Base-by-base conservation (phyloP, 164 flowering plant species). In the Protea cynaroides region DNA sequence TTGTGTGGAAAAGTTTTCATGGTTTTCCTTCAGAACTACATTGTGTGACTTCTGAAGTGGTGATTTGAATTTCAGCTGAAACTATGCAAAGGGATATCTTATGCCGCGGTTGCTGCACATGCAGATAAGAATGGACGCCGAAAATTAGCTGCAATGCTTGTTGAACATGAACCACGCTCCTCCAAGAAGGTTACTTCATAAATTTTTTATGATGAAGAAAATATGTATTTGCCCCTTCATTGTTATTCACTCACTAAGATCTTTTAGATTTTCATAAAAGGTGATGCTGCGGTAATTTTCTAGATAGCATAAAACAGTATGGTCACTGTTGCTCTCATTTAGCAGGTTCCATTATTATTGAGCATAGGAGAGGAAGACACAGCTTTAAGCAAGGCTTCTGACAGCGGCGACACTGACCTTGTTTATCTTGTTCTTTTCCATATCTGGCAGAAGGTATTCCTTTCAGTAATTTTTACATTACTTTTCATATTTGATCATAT, bases 321-420 rank as follows among this genome's bases (percentile, higher is more conserved):
- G 37, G 46, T 65, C 12, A 25, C 64, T 56, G 7, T 21, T 25
- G 44, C 53, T 38, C 40, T 69, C 62, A 66, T 21, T 14, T 46
- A 37, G 75, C 83, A 94, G 98, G 96, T 94, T 69, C 99, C 99
- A 52, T 87, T 94, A 37, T 73, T 94, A 71, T 78, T 94, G 65
- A 89, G 97, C 78, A 94, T 94, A 52, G 97, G 96, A 69, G 97
- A 94, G 76, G 97, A 89, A 80, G 96, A 91, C 73, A 78, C 85
- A 44, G 97, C 99, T 50, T 78, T 94, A 73, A 66, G 62, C 55
- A 91, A 91, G 83, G 93, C 99, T 64, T 81, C 86, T 68, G 97
- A 91, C 77, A 86, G 99, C 80, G 97, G 99, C 73, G 99, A 94
- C 65, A 89, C 99, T 66, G 99, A 94, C 78, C 99, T 94, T 76